phyloP scores from a whole-genome alignment of 2,329 filamentous ascomycete species.

The Colletotrichum paranaense region DNA sequence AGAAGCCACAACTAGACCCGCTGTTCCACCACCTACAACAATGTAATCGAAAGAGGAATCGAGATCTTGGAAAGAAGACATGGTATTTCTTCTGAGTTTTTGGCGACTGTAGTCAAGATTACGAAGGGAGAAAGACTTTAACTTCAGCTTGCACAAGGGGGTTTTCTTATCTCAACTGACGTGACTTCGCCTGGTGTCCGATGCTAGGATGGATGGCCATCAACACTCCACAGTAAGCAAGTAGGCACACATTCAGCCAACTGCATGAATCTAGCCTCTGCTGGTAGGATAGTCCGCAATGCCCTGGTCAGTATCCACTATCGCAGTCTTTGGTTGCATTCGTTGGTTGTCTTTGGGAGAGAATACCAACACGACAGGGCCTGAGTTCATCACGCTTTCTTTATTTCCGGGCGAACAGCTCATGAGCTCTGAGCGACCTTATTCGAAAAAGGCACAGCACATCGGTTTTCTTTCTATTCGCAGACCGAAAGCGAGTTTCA shows the following conservation, averaged over 20 bases:
- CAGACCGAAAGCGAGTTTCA: not conserved
- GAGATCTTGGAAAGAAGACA: not conserved
- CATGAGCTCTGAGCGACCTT: not conserved
- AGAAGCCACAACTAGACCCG: constrained; percentile 47
- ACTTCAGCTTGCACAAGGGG: not conserved
- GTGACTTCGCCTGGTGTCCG: not conserved
- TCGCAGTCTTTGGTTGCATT: not conserved
- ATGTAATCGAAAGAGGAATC: constrained; percentile 39
- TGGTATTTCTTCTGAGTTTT: not conserved
- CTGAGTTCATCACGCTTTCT: not conserved
- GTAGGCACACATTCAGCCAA: not conserved
- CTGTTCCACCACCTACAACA: constrained; percentile 46
- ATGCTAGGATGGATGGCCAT: not conserved
- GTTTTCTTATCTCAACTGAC: not conserved
- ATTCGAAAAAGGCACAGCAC: not conserved
- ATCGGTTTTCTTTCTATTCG: not conserved
- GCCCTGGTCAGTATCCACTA: not conserved
- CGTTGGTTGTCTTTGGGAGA: not conserved
- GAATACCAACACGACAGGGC: not conserved
- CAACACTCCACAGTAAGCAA: not conserved
- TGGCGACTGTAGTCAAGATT: not conserved
- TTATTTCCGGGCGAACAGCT: not conserved
- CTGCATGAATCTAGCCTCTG: not conserved
- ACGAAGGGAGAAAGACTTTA: not conserved
- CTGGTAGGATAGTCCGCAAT: not conserved